phyloP scores from a whole-genome alignment of 2,329 filamentous ascomycete genomes.

The Colletotrichum horii region DNA sequence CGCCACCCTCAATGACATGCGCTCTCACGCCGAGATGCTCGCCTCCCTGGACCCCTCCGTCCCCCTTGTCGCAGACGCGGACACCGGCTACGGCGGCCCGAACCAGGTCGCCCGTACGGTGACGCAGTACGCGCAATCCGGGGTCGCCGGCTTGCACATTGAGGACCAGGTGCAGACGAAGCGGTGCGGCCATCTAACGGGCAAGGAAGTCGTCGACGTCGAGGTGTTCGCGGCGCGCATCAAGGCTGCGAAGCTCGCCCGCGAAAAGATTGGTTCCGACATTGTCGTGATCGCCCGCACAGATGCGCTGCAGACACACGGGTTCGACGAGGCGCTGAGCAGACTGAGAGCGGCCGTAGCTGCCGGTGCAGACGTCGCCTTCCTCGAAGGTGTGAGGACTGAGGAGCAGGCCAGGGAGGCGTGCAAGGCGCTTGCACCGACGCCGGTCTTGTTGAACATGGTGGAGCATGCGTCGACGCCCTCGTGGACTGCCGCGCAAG shows the following conservation, averaged over 20 bases:
- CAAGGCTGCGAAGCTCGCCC: constrained; percentile 56
- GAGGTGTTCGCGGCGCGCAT: constrained; percentile 61
- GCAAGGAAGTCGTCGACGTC: constrained; percentile 62
- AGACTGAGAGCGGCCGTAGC: constrained; percentile 55
- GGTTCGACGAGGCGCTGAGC: constrained; percentile 60
- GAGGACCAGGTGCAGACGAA: constrained; percentile 70
- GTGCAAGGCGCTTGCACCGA: constrained; percentile 51
- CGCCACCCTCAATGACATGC: constrained; percentile 67
- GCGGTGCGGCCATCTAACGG: constrained; percentile 67
- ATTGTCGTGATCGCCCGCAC: constrained; percentile 71
- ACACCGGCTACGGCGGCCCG: constrained; percentile 62
- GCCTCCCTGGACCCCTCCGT: constrained; percentile 59
- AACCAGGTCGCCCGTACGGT: constrained; percentile 59
- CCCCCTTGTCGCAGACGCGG: constrained; percentile 67
- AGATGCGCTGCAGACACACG: constrained; percentile 61
- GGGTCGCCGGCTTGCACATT: constrained; percentile 65
- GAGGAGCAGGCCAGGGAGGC: constrained; percentile 53
- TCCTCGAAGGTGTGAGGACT: constrained; percentile 63
- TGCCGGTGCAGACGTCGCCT: constrained; percentile 63
- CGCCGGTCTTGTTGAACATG: constrained; percentile 61
- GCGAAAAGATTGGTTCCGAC: constrained; percentile 53
- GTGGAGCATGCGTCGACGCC: constrained; percentile 63
- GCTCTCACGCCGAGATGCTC: constrained; percentile 67
- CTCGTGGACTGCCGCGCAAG: constrained; percentile 55
- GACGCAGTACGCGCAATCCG: constrained; percentile 55